These are phyloP conservation scores for Fusarium tupiense DNA, from an alignment of 2,329 filamentous ascomycete genomes.

Conservation along the genomic window DNA sequence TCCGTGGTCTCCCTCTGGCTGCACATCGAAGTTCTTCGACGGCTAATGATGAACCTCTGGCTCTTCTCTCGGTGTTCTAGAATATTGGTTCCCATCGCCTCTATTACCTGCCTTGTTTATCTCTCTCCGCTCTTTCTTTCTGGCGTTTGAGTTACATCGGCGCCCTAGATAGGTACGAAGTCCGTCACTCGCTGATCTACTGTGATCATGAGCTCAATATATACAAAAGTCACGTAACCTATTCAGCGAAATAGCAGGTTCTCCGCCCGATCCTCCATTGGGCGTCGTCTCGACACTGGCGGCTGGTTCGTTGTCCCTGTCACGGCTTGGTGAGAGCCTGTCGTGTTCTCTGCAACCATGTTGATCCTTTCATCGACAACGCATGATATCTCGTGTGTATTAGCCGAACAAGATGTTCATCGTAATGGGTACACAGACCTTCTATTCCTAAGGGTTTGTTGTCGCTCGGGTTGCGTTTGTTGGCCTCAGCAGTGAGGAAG, in stretches of 20 bases:
- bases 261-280: accelerated
- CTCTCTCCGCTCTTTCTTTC: too few relatives aligned
- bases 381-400: too few relatives aligned
- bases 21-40: too few relatives aligned
- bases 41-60: accelerated
- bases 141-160: too few relatives aligned
- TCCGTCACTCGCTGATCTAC: accelerated
- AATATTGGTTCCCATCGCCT: too few relatives aligned
- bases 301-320: not conserved
- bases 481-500: not conserved
- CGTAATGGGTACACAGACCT: too few relatives aligned
- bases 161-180: too few relatives aligned
- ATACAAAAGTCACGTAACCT: accelerated
- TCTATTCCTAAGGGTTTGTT: not conserved
- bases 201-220: accelerated
- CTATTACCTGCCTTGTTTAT: too few relatives aligned
- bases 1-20: too few relatives aligned
- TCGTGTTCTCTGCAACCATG: accelerated
- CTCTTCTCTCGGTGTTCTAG: accelerated
- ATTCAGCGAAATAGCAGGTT: accelerated
- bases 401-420: too few relatives aligned
- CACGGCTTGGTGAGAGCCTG: not conserved
- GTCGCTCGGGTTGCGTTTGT: accelerated
- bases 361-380: too few relatives aligned
- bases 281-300: accelerated